Percentiles rank a stretch among this genome's conserved stretches.
These are phyloP conservation scores for Tarenaya hassleriana DNA, from an alignment of 345 rosid species.

Conservation along the genomic window DNA sequence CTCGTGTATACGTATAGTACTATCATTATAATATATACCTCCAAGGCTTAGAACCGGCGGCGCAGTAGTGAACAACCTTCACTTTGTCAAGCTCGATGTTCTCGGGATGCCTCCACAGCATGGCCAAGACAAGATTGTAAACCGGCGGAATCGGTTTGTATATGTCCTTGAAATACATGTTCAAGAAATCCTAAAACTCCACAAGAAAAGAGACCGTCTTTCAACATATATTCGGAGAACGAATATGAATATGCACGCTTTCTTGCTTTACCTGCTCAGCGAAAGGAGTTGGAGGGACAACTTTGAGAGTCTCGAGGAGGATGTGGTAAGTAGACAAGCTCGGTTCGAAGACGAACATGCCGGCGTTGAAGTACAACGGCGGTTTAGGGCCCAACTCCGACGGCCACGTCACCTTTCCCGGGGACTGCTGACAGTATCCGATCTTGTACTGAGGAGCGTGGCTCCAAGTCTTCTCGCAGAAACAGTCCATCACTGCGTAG, in stretches of 20 bases:
- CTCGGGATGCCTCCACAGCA: slow-evolving; percentile 84
- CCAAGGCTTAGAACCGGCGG: slow-evolving; percentile 70
- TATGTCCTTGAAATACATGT: slow-evolving; percentile 54
- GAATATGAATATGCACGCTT: neutral
- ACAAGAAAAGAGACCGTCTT: neutral
- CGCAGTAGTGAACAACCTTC: slow-evolving; percentile 72
- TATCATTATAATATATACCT: slow-evolving; percentile 23
- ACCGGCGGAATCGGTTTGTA: slow-evolving; percentile 47
- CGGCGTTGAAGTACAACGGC: slow-evolving; percentile 69
- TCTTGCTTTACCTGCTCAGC: slow-evolving; percentile 59
- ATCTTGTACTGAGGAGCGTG: slow-evolving; percentile 50
- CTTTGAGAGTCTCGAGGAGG: slow-evolving; percentile 39
- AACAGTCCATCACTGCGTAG: slow-evolving; percentile 67
- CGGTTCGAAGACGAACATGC: slow-evolving; percentile 69
- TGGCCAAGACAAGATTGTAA: slow-evolving; percentile 63
- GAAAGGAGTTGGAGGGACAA: slow-evolving; percentile 49
- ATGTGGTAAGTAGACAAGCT: slow-evolving; percentile 31
- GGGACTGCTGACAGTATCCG: slow-evolving; percentile 81
- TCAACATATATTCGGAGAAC: neutral
- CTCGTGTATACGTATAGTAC: no score
- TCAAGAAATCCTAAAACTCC: slow-evolving; percentile 48
- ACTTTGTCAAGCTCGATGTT: slow-evolving; percentile 46
- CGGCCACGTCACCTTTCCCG: slow-evolving; percentile 54
- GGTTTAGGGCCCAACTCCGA: slow-evolving; percentile 51
- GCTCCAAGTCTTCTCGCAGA: slow-evolving; percentile 75